phyloP scores from a whole-genome alignment of 2,329 filamentous ascomycete genomes.

The Didymella arachidicola region DNA sequence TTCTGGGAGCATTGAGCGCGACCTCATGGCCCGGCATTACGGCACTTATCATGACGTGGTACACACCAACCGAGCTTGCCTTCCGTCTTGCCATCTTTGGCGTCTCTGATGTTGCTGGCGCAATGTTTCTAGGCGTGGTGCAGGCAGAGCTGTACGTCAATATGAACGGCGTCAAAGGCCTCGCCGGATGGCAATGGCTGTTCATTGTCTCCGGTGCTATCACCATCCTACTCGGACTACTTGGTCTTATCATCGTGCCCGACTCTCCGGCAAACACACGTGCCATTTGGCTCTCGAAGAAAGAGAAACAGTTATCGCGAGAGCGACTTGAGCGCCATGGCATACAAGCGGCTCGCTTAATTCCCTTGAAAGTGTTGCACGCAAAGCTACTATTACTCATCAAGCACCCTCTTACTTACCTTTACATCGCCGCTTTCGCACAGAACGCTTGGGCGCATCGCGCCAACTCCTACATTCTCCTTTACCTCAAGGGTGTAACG shows the following conservation, averaged over 20 bases:
- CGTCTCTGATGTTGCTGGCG: constrained; percentile 2
- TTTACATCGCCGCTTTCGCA: constrained; percentile 20
- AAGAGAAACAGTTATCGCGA: background rate
- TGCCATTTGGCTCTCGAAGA: constrained; percentile 18
- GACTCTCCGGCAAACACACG: constrained; percentile 24
- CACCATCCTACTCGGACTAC: constrained; percentile 20
- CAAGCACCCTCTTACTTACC: constrained; percentile 18
- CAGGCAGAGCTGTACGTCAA: constrained; percentile 16
- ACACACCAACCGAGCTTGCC: background rate
- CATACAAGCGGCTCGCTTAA: constrained; percentile 15
- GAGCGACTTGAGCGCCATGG: constrained; percentile 13
- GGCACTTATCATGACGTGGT: constrained; percentile 14
- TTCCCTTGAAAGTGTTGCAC: constrained; percentile 10
- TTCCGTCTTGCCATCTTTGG: constrained; percentile 14
- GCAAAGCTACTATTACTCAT: constrained; percentile 14
- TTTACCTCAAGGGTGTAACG: constrained; percentile 21
- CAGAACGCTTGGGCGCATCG: constrained; percentile 25
- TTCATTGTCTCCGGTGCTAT: constrained; percentile 17
- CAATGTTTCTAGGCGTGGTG: constrained; percentile 11
- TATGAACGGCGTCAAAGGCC: constrained; percentile 1
- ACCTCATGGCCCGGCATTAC: constrained; percentile 15
- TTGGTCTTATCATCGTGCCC: constrained; percentile 18
- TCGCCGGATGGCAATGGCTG: constrained; percentile 18
- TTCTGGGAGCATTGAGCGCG: constrained; percentile 4
- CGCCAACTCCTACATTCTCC: constrained; percentile 22